Conservation (phyloP, 2,329 filamentous ascomycete genomes). For the Microdochium bolleyi region DNA sequence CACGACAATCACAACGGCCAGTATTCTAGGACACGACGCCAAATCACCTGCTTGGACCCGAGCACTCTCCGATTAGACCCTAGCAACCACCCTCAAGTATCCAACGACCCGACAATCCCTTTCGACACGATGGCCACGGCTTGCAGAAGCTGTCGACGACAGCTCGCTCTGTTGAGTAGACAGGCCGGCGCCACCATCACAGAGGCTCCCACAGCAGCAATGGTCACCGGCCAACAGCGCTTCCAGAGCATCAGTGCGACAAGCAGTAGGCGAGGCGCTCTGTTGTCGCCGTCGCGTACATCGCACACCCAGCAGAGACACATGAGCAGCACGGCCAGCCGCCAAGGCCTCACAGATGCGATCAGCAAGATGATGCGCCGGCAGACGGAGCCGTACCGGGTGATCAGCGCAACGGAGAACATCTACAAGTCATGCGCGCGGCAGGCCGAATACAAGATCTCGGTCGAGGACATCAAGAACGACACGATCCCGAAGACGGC, state of each 20-base stretch:
- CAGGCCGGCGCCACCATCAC: constrained; percentile 11
- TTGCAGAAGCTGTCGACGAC: constrained; percentile 38
- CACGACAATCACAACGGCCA: not conserved
- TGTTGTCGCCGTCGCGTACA: not conserved
- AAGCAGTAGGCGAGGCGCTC: not conserved
- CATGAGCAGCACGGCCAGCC: constrained; percentile 26
- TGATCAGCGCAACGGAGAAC: constrained; percentile 70
- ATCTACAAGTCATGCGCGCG: constrained; percentile 69
- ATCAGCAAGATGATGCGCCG: constrained; percentile 13
- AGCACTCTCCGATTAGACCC: no score
- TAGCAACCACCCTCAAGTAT: not conserved
- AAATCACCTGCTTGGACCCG: no score
- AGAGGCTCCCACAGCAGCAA: constrained; percentile 5
- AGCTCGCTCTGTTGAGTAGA: constrained; percentile 20
- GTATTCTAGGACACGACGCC: no score
- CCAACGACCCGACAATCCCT: not conserved
- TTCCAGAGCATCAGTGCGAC: not conserved
- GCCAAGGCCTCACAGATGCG: constrained; percentile 18
- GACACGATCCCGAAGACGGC: constrained; percentile 62
- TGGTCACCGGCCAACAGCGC: not conserved
- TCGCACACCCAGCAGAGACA: constrained; percentile 11
- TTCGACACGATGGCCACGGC: constrained; percentile 27
- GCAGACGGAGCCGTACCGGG: constrained; percentile 52
- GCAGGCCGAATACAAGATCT: constrained; percentile 71
- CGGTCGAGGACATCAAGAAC: constrained; percentile 56